Base-by-base conservation (phyloP, 352 stramenopile species). In the Pythium sukuiense region DNA sequence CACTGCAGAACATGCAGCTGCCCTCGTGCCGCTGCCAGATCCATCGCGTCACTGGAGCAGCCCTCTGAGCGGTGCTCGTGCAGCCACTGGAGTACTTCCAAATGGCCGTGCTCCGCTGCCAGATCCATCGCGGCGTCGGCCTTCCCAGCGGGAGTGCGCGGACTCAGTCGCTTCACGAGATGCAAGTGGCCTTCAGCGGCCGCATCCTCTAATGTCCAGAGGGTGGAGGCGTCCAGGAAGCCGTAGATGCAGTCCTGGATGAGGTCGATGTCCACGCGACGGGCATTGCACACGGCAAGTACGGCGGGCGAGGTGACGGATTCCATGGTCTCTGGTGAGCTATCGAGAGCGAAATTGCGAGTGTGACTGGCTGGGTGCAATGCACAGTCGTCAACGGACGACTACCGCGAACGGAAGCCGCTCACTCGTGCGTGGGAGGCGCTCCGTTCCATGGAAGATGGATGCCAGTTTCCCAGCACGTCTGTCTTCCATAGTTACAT, bases 91-190 rank as follows among this genome's bases (percentile, higher is more conserved):
- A 76, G 43, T 11, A 79, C 57, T 13, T 72, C 57, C 45, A 74
- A 24, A 12, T 73, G 70, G 29, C 72, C 72, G n/a, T 52, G 32
- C 37, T 72, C 65, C 7, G 69, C 69, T 7, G 72, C 72, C 24
- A 74, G 33, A 30, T 79, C 72, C 68, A 79, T 72, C 5, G 65
- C 65, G 9, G 54, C 59, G 8, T 54, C 55, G 18, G 82, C 61
- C 2, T 50, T 37, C 3, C 29, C 66, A 0, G 59, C 48, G 8
- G 12, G 49, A 7, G 48, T 64, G 2, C n/a, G 35, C 20, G 33
- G n/a, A 43, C 63, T 70, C 39, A 69, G 39, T 3, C 63, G 56
- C 37, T 71, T 45, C 8, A 71, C 57, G 30, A 71, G 57, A 59
- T 50, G 50, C 14, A 71, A 26, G 52, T 66, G 43, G 29, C 64